phyloP scores from a whole-genome alignment of 306 rosid species.

The Gynostemma pentaphyllum region DNA sequence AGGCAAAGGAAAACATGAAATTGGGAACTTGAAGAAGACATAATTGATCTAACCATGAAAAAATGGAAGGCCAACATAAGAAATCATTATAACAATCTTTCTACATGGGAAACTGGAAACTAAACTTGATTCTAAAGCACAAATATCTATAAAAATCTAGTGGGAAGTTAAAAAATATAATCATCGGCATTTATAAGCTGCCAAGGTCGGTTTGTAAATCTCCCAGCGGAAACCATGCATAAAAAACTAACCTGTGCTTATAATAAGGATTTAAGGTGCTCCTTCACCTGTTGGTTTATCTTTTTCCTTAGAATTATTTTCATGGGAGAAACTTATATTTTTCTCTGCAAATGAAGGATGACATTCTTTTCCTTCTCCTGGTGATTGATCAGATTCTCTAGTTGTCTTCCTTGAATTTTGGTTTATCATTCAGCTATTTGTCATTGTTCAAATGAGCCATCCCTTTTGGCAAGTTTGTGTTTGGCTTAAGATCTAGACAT shows the following conservation, averaged over 20 bases:
- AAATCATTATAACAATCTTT: background rate
- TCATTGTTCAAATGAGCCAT: constrained; percentile 30
- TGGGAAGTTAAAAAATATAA: background rate
- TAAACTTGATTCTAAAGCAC: background rate
- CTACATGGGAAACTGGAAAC: background rate
- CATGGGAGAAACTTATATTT: constrained; percentile 26
- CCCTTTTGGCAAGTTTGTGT: constrained; percentile 32
- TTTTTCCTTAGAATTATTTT: constrained; percentile 29
- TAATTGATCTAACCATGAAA: background rate
- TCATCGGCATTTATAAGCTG: background rate
- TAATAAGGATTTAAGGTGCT: constrained; percentile 20
- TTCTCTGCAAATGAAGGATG: constrained; percentile 31
- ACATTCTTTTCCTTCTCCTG: constrained; percentile 37
- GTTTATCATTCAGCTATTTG: constrained; percentile 25
- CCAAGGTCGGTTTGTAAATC: background rate
- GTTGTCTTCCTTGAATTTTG: constrained; percentile 33
- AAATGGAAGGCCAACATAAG: background rate
- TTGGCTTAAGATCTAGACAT: constrained; percentile 30
- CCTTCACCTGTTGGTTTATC: constrained; percentile 39
- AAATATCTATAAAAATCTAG: background rate
- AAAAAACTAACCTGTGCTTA: background rate
- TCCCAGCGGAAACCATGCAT: background rate
- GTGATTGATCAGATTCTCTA: constrained; percentile 20
- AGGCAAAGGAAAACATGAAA: too few species aligned
- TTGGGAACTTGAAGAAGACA: too few species aligned